Conservation (phyloP, 148 eudicot genomes). For the Mesembryanthemum crystallinum region DNA sequence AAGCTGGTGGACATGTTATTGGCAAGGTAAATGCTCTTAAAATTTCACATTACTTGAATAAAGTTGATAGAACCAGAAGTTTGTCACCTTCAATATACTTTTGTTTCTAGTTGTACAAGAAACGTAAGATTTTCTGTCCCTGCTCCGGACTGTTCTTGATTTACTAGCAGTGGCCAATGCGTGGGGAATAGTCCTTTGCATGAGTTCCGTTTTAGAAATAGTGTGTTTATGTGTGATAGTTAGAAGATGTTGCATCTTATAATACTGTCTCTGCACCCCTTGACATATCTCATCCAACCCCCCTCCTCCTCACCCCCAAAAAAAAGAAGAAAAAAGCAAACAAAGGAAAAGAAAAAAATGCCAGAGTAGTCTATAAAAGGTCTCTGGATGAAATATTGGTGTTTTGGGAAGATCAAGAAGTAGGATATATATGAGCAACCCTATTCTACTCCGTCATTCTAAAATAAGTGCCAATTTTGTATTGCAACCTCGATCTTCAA, state of each 20-base stretch:
- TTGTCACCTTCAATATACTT: background rate
- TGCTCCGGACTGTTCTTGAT: background rate
- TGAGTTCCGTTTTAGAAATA: background rate
- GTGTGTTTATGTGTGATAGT: background rate
- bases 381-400: too few species aligned
- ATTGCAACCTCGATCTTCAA: too few species aligned
- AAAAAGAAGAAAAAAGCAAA: too few species aligned
- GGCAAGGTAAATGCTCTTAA: conserved; percentile 56
- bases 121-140: background rate
- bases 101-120: background rate
- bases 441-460: too few species aligned
- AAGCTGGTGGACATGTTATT: conserved; percentile 96
- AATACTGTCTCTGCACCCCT: background rate
- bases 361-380: too few species aligned
- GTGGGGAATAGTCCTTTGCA: background rate
- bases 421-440: too few species aligned
- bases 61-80: background rate
- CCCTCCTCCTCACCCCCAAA: too few species aligned
- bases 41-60: background rate
- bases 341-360: too few species aligned
- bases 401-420: too few species aligned
- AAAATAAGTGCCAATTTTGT: too few species aligned
- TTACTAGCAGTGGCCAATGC: background rate
- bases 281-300: too few species aligned
- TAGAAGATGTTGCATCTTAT: background rate